Percentiles rank a stretch among this genome's conserved stretches.
Conservation (phyloP, 495 filamentous ascomycete genomes). For the Penicillium angulare region DNA sequence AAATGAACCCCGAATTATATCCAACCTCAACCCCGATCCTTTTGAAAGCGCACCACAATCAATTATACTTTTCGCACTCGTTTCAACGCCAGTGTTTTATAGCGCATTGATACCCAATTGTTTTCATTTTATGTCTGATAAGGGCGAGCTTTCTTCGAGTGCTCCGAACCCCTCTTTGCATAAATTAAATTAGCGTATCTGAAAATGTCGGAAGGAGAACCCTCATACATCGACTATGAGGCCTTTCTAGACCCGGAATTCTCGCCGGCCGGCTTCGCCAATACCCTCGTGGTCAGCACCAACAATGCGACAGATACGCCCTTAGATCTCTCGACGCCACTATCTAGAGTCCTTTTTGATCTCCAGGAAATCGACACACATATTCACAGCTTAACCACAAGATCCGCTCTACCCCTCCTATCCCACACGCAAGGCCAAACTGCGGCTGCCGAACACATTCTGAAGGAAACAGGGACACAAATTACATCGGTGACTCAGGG, state of each 20-base stretch:
- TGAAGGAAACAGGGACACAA: slow-evolving; percentile 71
- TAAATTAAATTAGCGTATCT: background rate
- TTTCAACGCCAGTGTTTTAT: background rate
- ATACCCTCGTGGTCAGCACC: slow-evolving; percentile 80
- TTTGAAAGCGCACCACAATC: too few species aligned
- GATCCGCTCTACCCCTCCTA: slow-evolving; percentile 80
- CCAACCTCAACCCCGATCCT: background rate
- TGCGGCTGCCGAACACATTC: slow-evolving; percentile 63
- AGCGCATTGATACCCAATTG: slow-evolving; percentile 7
- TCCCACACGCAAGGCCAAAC: slow-evolving; percentile 71
- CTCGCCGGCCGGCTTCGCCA: slow-evolving; percentile 77
- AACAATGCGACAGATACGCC: slow-evolving; percentile 90
- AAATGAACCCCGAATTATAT: background rate
- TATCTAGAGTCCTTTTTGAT: slow-evolving; percentile 94
- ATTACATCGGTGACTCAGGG: slow-evolving; percentile 75
- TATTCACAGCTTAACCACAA: slow-evolving; percentile 84
- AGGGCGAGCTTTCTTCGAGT: background rate
- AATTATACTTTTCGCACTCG: too few species aligned
- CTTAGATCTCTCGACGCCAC: slow-evolving; percentile 88
- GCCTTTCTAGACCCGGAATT: slow-evolving; percentile 84
- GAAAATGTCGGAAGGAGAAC: slow-evolving; percentile 43
- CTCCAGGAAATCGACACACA: slow-evolving; percentile 96
- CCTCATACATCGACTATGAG: slow-evolving; percentile 96
- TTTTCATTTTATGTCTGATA: background rate
- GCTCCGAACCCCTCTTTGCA: too few species aligned